phyloP scores from a whole-genome alignment of 129 eudicot genomes.

The Artemisia annua region DNA sequence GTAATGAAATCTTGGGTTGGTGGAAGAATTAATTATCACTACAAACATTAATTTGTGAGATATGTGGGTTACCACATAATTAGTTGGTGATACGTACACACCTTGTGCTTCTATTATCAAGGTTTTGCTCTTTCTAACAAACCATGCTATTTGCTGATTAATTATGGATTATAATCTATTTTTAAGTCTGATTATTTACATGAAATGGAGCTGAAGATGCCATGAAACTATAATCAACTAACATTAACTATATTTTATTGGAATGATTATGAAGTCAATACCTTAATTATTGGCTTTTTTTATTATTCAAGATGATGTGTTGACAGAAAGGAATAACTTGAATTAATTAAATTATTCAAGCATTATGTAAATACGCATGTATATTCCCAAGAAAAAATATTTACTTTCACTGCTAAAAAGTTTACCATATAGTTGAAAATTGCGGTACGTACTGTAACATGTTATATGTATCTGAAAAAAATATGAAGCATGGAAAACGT shows the following conservation, averaged over 20 bases:
- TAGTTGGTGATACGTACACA: neutral
- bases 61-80: too few species aligned
- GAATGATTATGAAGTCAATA: neutral
- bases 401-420: too few species aligned
- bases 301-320: neutral
- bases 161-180: neutral
- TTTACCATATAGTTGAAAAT: too few species aligned
- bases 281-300: neutral
- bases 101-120: neutral
- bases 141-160: neutral
- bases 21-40: too few species aligned
- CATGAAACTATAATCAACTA: constrained; percentile 9
- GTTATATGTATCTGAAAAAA: too few species aligned
- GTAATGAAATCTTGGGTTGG: too few species aligned
- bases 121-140: neutral
- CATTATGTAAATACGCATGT: too few species aligned
- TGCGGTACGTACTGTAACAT: too few species aligned
- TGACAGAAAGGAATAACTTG: neutral
- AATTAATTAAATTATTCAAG: neutral
- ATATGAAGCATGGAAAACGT: too few species aligned
- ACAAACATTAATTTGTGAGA: too few species aligned
- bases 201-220: constrained; percentile 23
- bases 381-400: too few species aligned
- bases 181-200: constrained; percentile 2
- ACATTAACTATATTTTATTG: neutral